Conservation (phyloP, 2,329 filamentous ascomycete species). For the Dryadomyces sulphureus region DNA sequence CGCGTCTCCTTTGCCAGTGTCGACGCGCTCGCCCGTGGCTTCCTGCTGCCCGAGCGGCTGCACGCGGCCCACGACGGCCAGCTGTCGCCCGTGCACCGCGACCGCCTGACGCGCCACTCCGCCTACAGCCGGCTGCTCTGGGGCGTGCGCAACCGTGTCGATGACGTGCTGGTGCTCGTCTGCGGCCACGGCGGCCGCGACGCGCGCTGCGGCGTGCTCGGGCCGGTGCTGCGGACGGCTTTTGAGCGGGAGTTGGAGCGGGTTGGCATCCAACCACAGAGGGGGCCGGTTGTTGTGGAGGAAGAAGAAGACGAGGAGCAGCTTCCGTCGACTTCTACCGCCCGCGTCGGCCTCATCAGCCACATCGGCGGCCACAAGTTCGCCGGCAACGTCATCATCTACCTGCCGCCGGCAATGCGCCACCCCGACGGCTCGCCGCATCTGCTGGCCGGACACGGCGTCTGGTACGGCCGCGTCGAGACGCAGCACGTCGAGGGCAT, state of each 20-base stretch:
- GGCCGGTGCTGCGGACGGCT: conserved; percentile 54
- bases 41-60: conserved; percentile 47
- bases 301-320: conserved; percentile 6
- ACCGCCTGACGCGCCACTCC: conserved; percentile 33
- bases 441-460: conserved; percentile 52
- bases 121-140: conserved; percentile 36
- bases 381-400: conserved; percentile 72
- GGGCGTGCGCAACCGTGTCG: conserved; percentile 40
- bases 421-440: conserved; percentile 31
- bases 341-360: conserved; percentile 55
- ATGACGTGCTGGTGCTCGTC: conserved; percentile 64
- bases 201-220: conserved; percentile 65
- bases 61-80: conserved; percentile 42
- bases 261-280: conserved; percentile 32
- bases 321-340: conserved; percentile 19
- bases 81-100: conserved; percentile 42
- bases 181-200: conserved; percentile 82
- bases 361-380: conserved; percentile 79
- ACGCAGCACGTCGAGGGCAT: conserved; percentile 64
- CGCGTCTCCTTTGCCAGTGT: conserved; percentile 41
- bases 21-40: conserved; percentile 46
- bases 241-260: conserved; percentile 47
- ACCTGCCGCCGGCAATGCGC: conserved; percentile 46
- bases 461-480: conserved; percentile 73
- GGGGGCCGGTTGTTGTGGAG: conserved; percentile 27